phyloP scores from a whole-genome alignment of 371 early-diverging fungal species.

The Haplosporangium sp. region DNA sequence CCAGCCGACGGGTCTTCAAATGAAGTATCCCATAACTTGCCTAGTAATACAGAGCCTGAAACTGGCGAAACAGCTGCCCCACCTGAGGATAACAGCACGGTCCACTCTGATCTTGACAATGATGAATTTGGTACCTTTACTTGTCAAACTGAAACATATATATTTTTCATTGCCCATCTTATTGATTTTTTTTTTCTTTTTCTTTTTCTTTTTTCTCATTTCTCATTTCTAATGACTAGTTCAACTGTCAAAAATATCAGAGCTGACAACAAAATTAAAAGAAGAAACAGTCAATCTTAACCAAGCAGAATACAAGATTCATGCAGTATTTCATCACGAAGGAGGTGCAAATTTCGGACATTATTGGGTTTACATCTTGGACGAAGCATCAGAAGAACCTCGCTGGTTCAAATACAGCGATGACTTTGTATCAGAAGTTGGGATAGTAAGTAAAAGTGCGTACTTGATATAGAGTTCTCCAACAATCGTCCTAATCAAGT shows the following conservation, averaged over 20 bases:
- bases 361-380: conserved; percentile 89
- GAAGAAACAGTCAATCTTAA: conserved; percentile 10
- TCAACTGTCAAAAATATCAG: conserved; percentile 17
- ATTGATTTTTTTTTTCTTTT: too few relatives aligned
- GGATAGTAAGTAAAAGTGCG: conserved; percentile 12
- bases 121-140: conserved; percentile 13
- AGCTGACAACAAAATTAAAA: conserved; percentile 22
- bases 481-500: neutral
- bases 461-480: neutral
- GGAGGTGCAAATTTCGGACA: conserved; percentile 85
- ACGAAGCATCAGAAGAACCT: conserved; percentile 60
- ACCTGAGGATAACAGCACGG: neutral
- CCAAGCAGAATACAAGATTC: conserved; percentile 51
- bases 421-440: conserved; percentile 73
- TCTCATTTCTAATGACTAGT: neutral
- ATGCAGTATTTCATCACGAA: conserved; percentile 51
- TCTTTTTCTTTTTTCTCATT: neutral
- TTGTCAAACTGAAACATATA: neutral
- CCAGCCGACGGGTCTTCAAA: too few relatives aligned
- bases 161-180: neutral
- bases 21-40: too few relatives aligned
- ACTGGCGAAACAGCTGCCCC: neutral
- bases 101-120: neutral
- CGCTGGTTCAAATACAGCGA: conserved; percentile 92
- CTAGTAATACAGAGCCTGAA: neutral